Evolutionary conservation across 192 early-diverging fungal species (phyloP), one percentile per base, ranked within the genome.

Genomic region (Mortierella alpina): DNA sequence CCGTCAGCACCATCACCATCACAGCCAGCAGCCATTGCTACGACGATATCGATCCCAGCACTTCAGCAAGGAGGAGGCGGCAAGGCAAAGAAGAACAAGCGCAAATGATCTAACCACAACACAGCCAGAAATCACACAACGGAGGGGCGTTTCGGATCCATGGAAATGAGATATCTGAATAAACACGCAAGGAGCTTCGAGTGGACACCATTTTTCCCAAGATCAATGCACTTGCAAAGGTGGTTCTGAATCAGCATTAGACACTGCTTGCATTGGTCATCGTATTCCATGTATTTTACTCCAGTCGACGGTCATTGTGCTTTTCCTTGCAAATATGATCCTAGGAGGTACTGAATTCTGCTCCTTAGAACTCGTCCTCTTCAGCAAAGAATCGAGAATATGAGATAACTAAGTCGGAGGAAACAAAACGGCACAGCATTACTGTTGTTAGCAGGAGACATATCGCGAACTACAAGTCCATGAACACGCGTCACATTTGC

Each of bases 301-400:
- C 31, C 31, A 31, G 31, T 31, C 31, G 31, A 31, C 31, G 31
- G 31, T 31, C 31, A 3, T 31, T 31, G 31, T 1, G 31, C 31
- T 31, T n/a, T n/a, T n/a, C n/a, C 31, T 31, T 31, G 31, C 31
- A 31, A 31, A 31, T 31, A 31, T 31, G 31, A 1, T 31, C 31
- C 31, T 31, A 2, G 1, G 31, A 31, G 3, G 31, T 31, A 3
- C 31, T 3, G 31, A 31, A 31, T 31, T 2, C 31, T 31, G 31
- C 44, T 10, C 11, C 22, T 86, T 83, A 90, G 67, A 87, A 90
- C 41, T 90, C 88, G 14, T 88, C 85, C 50, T 88, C 84, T 46
- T 81, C 80, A 18, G 86, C 56, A 57, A 90, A 90, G 79, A 84
- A 87, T 42, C 86, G 85, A 9, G 83, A 82, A 69, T 90, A 90